A percentile compares a stretch with the other conserved stretches of the same genome.
phyloP scores from a whole-genome alignment of 2,329 filamentous ascomycete genomes.

The Calonectria honghensis region DNA sequence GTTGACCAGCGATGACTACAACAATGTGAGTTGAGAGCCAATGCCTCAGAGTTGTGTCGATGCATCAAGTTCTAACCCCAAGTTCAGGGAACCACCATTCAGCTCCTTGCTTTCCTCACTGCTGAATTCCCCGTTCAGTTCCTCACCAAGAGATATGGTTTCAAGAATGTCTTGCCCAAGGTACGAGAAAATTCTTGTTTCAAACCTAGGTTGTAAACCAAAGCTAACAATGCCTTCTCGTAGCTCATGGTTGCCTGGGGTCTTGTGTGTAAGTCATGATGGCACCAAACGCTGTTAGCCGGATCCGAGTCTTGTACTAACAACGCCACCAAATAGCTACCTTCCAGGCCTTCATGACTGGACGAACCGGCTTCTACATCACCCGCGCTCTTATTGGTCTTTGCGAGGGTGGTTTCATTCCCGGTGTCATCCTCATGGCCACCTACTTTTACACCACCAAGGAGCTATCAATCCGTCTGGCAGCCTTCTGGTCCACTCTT shows the following conservation, averaged over 20 bases:
- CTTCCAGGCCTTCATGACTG: conserved; percentile 71
- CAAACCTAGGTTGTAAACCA: no score
- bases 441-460: conserved; percentile 83
- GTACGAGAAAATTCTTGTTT: conserved; percentile 35
- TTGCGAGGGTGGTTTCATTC: conserved; percentile 75
- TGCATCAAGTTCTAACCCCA: conserved; percentile 19
- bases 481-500: conserved; percentile 79
- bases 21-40: conserved; percentile 62
- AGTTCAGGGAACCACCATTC: conserved; percentile 70
- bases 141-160: conserved; percentile 66
- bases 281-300: not conserved
- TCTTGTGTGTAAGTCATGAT: conserved; percentile 60
- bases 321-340: conserved; percentile 58
- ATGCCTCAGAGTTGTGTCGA: no score
- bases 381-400: conserved; percentile 72
- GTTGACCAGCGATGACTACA: conserved; percentile 72
- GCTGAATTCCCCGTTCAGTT: conserved; percentile 41
- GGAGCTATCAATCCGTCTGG: conserved; percentile 80
- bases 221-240: not conserved
- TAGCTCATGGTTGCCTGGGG: conserved; percentile 70
- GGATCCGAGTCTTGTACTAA: conserved; percentile 52
- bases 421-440: conserved; percentile 78
- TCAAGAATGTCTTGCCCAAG: conserved; percentile 72
- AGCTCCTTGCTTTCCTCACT: conserved; percentile 71
- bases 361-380: conserved; percentile 68